A percentile compares a stretch with the other conserved stretches of the same genome.
These are phyloP conservation scores for Candida mattraensis DNA, from an alignment of 805 yeast genomes.

Conservation along the genomic window DNA sequence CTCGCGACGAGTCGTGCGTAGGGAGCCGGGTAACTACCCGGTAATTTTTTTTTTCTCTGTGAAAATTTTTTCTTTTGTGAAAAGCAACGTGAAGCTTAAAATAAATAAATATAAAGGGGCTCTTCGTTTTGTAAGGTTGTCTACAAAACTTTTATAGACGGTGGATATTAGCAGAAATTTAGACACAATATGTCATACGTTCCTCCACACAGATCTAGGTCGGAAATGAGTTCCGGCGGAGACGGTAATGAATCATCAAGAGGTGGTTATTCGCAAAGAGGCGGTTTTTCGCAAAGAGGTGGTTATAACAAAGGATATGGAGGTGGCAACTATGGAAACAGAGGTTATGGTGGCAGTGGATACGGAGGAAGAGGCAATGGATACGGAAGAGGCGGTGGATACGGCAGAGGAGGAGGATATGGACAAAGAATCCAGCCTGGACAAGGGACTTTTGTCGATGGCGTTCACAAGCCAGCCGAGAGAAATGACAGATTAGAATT, in stretches of 20 bases:
- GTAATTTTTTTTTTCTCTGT: constrained; percentile 6
- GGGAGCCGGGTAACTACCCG: constrained; percentile 11
- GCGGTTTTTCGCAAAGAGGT: constrained; percentile 30
- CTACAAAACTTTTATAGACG: constrained; percentile 12
- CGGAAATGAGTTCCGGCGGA: constrained; percentile 14
- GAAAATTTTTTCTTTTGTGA: constrained; percentile 11
- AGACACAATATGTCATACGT: constrained; percentile 40
- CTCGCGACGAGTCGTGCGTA: too few relatives aligned
- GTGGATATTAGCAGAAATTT: constrained; percentile 5
- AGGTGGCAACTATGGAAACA: constrained; percentile 29
- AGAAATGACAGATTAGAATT: constrained; percentile 67
- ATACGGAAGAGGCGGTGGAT: constrained; percentile 30
- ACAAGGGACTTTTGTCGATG: constrained; percentile 83
- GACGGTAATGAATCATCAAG: constrained; percentile 26
- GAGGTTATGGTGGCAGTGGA: constrained; percentile 36
- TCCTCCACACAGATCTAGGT: constrained; percentile 49
- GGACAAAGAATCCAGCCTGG: constrained; percentile 41
- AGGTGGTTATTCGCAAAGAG: constrained; percentile 29
- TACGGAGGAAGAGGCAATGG: constrained; percentile 36
- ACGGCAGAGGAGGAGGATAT: constrained; percentile 33
- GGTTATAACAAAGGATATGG: constrained; percentile 30
- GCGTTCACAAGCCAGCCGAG: constrained; percentile 82
- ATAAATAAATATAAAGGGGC: constrained; percentile 11
- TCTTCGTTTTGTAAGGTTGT: constrained; percentile 11
- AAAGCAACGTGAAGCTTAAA: constrained; percentile 15